Percentiles rank a stretch among this genome's conserved stretches.
These are phyloP conservation scores for Aspergillus baeticus DNA, from an alignment of 495 filamentous ascomycete genomes.

Conservation along the genomic window DNA sequence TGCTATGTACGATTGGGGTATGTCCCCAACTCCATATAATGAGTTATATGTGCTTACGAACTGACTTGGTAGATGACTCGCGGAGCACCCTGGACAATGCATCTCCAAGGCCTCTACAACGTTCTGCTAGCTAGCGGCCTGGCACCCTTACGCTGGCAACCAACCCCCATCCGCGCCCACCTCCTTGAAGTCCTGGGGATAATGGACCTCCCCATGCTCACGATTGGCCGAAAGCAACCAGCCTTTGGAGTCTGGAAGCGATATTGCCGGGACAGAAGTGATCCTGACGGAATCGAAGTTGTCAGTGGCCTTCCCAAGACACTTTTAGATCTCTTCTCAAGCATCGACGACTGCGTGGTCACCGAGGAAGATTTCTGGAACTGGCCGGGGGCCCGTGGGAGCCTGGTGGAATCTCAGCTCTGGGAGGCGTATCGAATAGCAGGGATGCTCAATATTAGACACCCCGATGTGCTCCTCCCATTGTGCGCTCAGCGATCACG, in stretches of 20 bases:
- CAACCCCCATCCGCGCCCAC: slow-evolving; percentile 25
- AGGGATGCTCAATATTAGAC: slow-evolving; percentile 24
- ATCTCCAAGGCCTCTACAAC: slow-evolving; percentile 37
- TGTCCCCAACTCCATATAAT: slow-evolving; percentile 8
- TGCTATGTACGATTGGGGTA: slow-evolving; percentile 38
- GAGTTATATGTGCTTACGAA: too few species aligned
- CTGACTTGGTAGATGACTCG: slow-evolving; percentile 26
- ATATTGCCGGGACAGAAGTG: slow-evolving; percentile 23
- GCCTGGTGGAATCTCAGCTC: slow-evolving; percentile 30
- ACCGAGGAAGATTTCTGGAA: slow-evolving; percentile 36
- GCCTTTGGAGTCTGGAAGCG: slow-evolving; percentile 32
- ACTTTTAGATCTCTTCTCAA: slow-evolving; percentile 30
- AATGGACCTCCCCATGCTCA: slow-evolving; percentile 33
- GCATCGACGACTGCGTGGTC: slow-evolving; percentile 21
- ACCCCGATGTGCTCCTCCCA: background rate
- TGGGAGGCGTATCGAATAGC: slow-evolving; percentile 38
- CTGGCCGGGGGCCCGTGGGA: slow-evolving; percentile 33
- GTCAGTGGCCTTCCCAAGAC: slow-evolving; percentile 34
- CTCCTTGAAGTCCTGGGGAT: slow-evolving; percentile 38
- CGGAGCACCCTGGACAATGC: slow-evolving; percentile 37
- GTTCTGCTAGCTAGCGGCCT: slow-evolving; percentile 28
- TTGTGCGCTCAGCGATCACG: too few species aligned
- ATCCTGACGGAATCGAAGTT: slow-evolving; percentile 21
- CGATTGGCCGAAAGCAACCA: slow-evolving; percentile 28
- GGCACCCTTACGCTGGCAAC: background rate